Evolutionary conservation across 768 basidiomycete genomes (phyloP).

Genomic region (Trametes elegans): DNA sequence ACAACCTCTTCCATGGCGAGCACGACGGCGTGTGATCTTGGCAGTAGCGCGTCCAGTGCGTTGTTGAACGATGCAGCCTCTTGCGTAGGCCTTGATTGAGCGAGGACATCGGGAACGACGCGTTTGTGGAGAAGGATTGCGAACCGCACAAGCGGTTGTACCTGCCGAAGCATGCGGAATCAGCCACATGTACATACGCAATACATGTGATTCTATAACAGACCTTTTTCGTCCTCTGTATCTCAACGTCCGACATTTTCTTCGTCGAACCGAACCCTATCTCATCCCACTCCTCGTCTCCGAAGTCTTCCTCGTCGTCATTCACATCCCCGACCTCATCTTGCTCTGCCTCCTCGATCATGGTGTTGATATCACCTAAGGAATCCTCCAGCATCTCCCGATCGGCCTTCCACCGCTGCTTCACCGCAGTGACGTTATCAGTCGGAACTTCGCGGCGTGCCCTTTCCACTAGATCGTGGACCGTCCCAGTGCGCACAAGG

Average conservation of each 20-base stretch:
- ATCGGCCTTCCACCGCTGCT: conserved; percentile 49
- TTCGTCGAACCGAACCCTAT: conserved; percentile 49
- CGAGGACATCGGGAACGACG: conserved; percentile 50
- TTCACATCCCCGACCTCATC: conserved; percentile 29
- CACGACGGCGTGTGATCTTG: conserved; percentile 50
- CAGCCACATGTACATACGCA: neutral
- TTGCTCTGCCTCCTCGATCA: conserved; percentile 42
- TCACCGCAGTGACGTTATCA: conserved; percentile 58
- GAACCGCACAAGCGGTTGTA: conserved; percentile 58
- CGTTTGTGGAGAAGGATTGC: conserved; percentile 62
- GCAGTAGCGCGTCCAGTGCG: conserved; percentile 50
- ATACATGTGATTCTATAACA: conserved; percentile 17
- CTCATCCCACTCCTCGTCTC: conserved; percentile 51
- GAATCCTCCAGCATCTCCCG: conserved; percentile 60
- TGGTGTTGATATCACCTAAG: conserved; percentile 52
- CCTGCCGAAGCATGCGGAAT: conserved; percentile 36
- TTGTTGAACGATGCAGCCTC: conserved; percentile 21
- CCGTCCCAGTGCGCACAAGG: conserved; percentile 28
- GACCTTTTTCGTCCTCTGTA: conserved; percentile 61
- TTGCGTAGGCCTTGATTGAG: conserved; percentile 13
- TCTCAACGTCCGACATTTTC: conserved; percentile 47
- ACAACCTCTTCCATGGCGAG: conserved; percentile 64
- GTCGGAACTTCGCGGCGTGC: conserved; percentile 45
- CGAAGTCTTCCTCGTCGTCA: conserved; percentile 28
- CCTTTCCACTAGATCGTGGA: conserved; percentile 29